These are phyloP conservation scores for Dissophora ornata DNA, from an alignment of 192 early-diverging fungal species.

Conservation along the genomic window DNA sequence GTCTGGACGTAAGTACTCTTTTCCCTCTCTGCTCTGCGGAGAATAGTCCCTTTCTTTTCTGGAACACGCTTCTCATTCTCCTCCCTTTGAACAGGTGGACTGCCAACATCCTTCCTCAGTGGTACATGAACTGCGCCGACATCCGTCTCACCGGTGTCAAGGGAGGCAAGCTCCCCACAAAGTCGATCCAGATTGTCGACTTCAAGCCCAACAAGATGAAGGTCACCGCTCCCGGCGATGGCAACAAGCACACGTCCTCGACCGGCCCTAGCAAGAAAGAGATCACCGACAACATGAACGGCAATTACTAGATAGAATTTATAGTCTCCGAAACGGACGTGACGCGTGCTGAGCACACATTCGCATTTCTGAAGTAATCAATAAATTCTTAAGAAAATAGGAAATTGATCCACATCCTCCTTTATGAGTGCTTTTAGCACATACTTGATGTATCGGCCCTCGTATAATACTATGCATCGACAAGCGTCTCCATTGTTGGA, in stretches of 20 bases:
- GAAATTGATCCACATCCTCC: no score
- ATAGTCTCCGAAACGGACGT: no score
- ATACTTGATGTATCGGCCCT: no score
- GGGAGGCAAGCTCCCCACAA: constrained; percentile 5
- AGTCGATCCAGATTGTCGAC: constrained; percentile 39
- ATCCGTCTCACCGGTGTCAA: constrained; percentile 63
- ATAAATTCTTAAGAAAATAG: no score
- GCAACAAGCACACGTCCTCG: constrained; percentile 26
- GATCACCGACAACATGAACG: constrained; percentile 39
- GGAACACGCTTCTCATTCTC: no score
- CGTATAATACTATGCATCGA: no score
- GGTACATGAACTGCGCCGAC: constrained; percentile 82
- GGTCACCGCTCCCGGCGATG: constrained; percentile 41
- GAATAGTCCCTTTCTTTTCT: no score
- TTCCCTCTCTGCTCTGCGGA: no score
- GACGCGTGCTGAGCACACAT: no score
- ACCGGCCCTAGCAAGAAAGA: constrained; percentile 27
- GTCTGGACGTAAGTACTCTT: constrained; percentile 59
- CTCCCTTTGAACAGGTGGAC: constrained; percentile 61
- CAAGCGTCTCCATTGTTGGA: no score
- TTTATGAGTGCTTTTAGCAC: no score
- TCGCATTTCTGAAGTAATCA: no score
- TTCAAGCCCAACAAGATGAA: constrained; percentile 9
- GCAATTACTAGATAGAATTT: background rate
- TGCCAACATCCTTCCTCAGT: constrained; percentile 77